Percentiles rank a stretch among this genome's conserved stretches.
These are phyloP conservation scores for Schizosaccharomyces japonicus DNA, from an alignment of 805 yeast species.

Conservation along the genomic window DNA sequence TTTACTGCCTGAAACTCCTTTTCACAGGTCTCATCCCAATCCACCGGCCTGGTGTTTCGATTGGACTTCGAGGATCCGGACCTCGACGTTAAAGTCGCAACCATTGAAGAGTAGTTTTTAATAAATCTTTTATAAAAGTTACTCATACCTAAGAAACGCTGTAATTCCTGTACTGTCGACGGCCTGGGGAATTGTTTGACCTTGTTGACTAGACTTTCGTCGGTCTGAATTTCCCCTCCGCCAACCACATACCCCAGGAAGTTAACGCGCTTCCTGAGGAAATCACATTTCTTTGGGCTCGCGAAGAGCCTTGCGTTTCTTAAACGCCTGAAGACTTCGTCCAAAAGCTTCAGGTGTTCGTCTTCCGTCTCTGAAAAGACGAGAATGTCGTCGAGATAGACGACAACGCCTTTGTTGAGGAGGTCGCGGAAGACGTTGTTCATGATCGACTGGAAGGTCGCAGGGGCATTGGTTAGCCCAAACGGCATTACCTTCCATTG, in stretches of 20 bases:
- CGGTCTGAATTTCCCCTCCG: constrained; percentile 6
- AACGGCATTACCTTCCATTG: constrained; percentile 15
- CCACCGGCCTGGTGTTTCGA: background rate
- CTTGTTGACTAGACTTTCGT: background rate
- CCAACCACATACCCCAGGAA: background rate
- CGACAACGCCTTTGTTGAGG: constrained; percentile 7
- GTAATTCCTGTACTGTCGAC: background rate
- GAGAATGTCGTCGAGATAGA: constrained; percentile 12
- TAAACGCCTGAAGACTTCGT: constrained; percentile 1
- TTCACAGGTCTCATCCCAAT: background rate
- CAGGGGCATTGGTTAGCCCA: constrained; percentile 14
- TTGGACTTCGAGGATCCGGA: background rate
- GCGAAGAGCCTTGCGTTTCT: constrained; percentile 3
- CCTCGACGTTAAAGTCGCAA: background rate
- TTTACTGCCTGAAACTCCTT: background rate
- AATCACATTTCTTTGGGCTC: background rate
- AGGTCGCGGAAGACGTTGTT: constrained; percentile 7
- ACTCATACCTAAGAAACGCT: background rate
- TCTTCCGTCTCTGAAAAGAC: constrained; percentile 7
- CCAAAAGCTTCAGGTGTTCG: constrained; percentile 7
- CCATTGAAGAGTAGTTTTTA: background rate
- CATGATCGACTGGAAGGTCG: constrained; percentile 12
- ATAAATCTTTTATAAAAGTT: background rate
- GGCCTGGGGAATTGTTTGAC: background rate
- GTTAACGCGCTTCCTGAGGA: background rate